Evolutionary conservation across 306 rosid species (phyloP).

Genomic region (Alnus rubra): DNA sequence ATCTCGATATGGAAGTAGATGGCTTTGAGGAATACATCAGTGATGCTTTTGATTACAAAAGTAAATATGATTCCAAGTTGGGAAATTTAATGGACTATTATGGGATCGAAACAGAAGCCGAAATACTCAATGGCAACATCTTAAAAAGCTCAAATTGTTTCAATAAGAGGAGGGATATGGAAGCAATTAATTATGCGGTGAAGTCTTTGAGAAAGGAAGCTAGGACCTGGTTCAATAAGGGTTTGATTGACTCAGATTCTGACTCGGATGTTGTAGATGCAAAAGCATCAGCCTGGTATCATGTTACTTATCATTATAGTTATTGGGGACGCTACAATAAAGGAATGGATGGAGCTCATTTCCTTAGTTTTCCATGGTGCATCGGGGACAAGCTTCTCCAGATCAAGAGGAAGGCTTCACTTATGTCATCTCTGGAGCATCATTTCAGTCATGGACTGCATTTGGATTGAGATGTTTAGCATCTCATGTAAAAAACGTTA

Average conservation of each 20-base stretch:
- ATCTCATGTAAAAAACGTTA: not conserved
- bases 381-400: slow-evolving; percentile 31
- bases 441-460: not conserved
- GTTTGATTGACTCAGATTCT: not conserved
- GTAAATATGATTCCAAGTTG: slow-evolving; percentile 60
- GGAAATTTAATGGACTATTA: slow-evolving; percentile 66
- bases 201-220: slow-evolving; percentile 45
- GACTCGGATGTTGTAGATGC: slow-evolving; percentile 1
- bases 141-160: slow-evolving; percentile 54
- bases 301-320: slow-evolving; percentile 42
- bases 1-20: slow-evolving; percentile 53
- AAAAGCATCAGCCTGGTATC: slow-evolving; percentile 61
- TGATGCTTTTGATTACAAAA: slow-evolving; percentile 62
- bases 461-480: not conserved
- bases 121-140: slow-evolving; percentile 62
- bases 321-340: slow-evolving; percentile 41
- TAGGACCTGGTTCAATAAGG: slow-evolving; percentile 33
- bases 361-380: slow-evolving; percentile 50
- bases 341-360: slow-evolving; percentile 34
- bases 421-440: not conserved
- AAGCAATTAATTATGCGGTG: slow-evolving; percentile 53
- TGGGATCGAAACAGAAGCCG: slow-evolving; percentile 77
- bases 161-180: slow-evolving; percentile 50
- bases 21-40: slow-evolving; percentile 63
- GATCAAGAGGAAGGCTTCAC: slow-evolving; percentile 30